These are phyloP conservation scores for Taiozyma sp. DNA, from an alignment of 1,139 yeast genomes.

Conservation along the genomic window DNA sequence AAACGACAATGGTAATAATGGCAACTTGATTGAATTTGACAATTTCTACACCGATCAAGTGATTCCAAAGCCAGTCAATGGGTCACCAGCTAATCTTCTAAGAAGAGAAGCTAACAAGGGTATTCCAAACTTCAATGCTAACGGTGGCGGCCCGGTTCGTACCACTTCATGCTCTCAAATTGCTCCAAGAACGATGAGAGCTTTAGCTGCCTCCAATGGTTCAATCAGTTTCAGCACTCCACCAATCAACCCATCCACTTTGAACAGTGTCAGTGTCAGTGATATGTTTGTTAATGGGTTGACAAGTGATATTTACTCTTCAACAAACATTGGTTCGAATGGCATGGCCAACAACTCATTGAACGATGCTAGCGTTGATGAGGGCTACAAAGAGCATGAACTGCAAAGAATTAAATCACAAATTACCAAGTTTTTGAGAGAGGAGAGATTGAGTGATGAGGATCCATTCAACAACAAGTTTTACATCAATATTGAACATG, in stretches of 20 bases:
- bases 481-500: slow-evolving; percentile 23
- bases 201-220: slow-evolving; percentile 20
- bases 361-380: slow-evolving; percentile 15
- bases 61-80: slow-evolving; percentile 22
- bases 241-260: slow-evolving; percentile 6
- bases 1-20: slow-evolving; percentile 12
- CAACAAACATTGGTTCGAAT: not conserved
- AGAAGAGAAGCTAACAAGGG: slow-evolving; percentile 4
- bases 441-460: slow-evolving; percentile 24
- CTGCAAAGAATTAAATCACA: slow-evolving; percentile 23
- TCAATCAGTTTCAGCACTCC: slow-evolving; percentile 16
- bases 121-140: not conserved
- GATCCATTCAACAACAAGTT: slow-evolving; percentile 24
- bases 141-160: slow-evolving; percentile 4
- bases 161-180: slow-evolving; percentile 31
- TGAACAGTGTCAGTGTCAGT: slow-evolving; percentile 19
- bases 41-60: slow-evolving; percentile 21
- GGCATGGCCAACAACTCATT: slow-evolving; percentile 2
- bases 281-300: slow-evolving; percentile 24
- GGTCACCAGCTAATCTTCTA: slow-evolving; percentile 2
- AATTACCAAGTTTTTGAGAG: slow-evolving; percentile 22
- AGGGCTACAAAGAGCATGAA: slow-evolving; percentile 23
- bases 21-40: slow-evolving; percentile 19
- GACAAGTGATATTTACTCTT: slow-evolving; percentile 15
- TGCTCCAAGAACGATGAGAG: slow-evolving; percentile 32